These are phyloP conservation scores for Xylaria sp. DNA, from an alignment of 2,329 filamentous ascomycete species.

Conservation along the genomic window DNA sequence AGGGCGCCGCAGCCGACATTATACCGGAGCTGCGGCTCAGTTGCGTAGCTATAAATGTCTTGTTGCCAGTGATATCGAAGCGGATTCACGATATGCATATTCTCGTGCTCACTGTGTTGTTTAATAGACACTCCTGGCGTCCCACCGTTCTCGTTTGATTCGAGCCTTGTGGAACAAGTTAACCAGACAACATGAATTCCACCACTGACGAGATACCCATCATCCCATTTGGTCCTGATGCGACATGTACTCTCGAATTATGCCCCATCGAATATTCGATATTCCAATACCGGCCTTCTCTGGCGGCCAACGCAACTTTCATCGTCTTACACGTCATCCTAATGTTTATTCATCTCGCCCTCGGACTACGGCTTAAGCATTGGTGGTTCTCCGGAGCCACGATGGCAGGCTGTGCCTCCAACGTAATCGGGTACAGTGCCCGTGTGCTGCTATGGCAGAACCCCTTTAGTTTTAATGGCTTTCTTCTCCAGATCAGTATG, in stretches of 20 bases:
- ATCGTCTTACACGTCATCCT: constrained; percentile 53
- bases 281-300: constrained; percentile 53
- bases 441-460: constrained; percentile 63
- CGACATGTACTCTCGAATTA: constrained; percentile 56
- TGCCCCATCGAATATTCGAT: constrained; percentile 54
- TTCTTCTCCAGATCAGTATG: constrained; percentile 69
- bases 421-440: constrained; percentile 67
- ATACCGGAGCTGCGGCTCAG: background rate
- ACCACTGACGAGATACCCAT: background rate
- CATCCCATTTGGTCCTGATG: constrained; percentile 50
- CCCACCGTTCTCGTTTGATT: no score
- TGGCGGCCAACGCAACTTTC: constrained; percentile 51
- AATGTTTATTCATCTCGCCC: constrained; percentile 51
- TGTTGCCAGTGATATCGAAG: background rate
- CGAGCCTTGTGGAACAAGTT: no score
- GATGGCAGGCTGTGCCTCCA: constrained; percentile 60
- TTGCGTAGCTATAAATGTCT: background rate
- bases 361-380: constrained; percentile 54
- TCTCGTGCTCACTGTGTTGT: background rate
- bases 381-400: constrained; percentile 59
- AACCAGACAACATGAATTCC: background rate
- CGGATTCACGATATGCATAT: background rate
- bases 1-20: background rate
- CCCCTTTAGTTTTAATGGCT: constrained; percentile 63
- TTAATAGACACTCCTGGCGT: background rate